These are phyloP conservation scores for Corymbia maculata DNA, from an alignment of 345 rosid genomes.

Conservation along the genomic window DNA sequence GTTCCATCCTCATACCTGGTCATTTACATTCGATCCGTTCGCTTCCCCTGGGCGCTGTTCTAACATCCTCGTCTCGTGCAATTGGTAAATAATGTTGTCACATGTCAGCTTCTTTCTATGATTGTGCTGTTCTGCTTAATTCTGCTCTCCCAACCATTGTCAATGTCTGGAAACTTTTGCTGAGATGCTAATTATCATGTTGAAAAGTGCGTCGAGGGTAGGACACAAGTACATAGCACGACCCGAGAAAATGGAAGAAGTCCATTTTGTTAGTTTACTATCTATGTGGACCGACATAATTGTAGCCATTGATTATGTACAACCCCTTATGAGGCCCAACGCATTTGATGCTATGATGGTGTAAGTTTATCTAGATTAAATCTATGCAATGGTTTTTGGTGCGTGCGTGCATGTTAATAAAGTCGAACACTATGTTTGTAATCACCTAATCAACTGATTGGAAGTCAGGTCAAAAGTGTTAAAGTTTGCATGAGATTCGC, in stretches of 20 bases:
- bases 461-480: background rate
- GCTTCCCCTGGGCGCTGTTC: background rate
- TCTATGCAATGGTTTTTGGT: background rate
- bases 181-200: background rate
- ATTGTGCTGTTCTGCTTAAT: background rate
- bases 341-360: background rate
- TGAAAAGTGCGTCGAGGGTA: background rate
- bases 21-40: background rate
- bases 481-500: background rate
- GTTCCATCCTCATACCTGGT: background rate
- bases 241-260: background rate
- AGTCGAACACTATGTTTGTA: background rate
- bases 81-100: background rate
- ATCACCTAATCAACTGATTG: background rate
- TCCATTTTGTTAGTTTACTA: background rate
- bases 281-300: background rate
- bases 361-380: background rate
- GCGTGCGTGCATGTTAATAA: background rate
- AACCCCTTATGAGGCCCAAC: no score
- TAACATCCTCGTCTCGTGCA: background rate
- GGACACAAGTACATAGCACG: background rate
- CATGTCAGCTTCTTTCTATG: background rate
- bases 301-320: background rate
- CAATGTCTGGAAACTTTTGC: background rate
- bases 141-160: background rate